Base-by-base conservation (phyloP, 2,329 filamentous ascomycete genomes). In the Diplodia mutila region DNA sequence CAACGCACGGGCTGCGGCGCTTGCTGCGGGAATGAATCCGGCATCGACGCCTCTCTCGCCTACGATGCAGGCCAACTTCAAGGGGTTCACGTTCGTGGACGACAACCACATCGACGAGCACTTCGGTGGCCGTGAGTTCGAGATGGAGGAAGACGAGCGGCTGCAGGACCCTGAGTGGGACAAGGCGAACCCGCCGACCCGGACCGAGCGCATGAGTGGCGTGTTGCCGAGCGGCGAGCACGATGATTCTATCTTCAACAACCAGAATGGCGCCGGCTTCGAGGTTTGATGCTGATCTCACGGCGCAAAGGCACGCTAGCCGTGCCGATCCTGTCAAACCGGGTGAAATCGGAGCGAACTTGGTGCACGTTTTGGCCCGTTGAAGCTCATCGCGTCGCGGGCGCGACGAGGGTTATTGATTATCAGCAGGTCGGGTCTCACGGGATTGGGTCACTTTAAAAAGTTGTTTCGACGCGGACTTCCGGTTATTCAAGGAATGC, bases 11-110 rank as follows among this genome's bases (percentile, higher is more conserved):
- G 94, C 95, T 4, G 92, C 93, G 16, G 92, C 92, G 8, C 80
- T 98, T 61, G 93, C 94, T 18, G 89, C 90, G 67, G 94, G 94
- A 46, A 81, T 86, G 55, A 92, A 95, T 76, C 90, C 92, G 6
- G 92, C 93, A 8, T 97, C 92, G 16, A 99, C 95, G 0, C 95
- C 95, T 0, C 84, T 99, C 27, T 97, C 93, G 16, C 95, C 95
- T 0, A 96, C 93, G 2, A 94, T 97, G 81, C 95, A 99, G 80
- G 95, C 94, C 70, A 97, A 98, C 76, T 99, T 99, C 84, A 92
- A 95, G 75, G 95, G 95, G 39, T 99, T 99, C 80, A 99, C 95
- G 0, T 99, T 97, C 78, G 95, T 98, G n/a, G 95, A 98, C 74
- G 94, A 98, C 81, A 97, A 92, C 75, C 92, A 92, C 1, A 89